Evolutionary conservation across 1,284 basidiomycete genomes (phyloP), one percentile per base, ranked within the genome.

Genomic region (Caloboletus inedulis): DNA sequence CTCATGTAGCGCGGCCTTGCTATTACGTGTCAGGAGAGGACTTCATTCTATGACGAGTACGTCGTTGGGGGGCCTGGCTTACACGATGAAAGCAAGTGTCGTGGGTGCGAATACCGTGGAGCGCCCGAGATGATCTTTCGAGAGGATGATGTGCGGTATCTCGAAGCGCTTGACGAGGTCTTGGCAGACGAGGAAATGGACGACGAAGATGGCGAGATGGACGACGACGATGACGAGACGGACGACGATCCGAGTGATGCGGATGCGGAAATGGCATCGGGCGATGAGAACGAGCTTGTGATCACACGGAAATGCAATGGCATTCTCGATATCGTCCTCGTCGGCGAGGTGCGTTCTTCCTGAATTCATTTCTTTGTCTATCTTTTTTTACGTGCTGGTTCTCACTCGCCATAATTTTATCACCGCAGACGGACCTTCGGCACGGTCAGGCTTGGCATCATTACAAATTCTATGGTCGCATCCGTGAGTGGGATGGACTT

Each of bases 401-500:
- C 43, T 62, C 48, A 48, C 23, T 46, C 49, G 37, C 13, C 35
- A 49, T 39, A 10, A 25, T 27, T 9, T 10, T 18, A 16, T 42
- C 31, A 12, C 27, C 18, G 12, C 13, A 81, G 77, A 85, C 81
- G 13, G 80, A 85, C 53, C 52, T 64, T 12, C 69, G 70, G 8
- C 84, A 87, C 57, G 78, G 77, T 3, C 68, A 75, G 44, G 84
- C 84, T 13, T 87, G 84, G 80, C 74, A 80, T 53, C 69, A 74
- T 52, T 86, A 77, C 64, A 73, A 67, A 16, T 83, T 80, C 62
- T 80, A 82, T 57, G 86, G 86, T 5, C 80, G 85, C 27, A 73
- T 89, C 16, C 77, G 86, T 33, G 62, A 72, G 36, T 86, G 82
- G 78, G 86, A 88, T 64, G 87, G 86, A 13, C 72, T 89, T 50